phyloP scores from a whole-genome alignment of 805 yeast species.

The Priceomyces melissophilus region DNA sequence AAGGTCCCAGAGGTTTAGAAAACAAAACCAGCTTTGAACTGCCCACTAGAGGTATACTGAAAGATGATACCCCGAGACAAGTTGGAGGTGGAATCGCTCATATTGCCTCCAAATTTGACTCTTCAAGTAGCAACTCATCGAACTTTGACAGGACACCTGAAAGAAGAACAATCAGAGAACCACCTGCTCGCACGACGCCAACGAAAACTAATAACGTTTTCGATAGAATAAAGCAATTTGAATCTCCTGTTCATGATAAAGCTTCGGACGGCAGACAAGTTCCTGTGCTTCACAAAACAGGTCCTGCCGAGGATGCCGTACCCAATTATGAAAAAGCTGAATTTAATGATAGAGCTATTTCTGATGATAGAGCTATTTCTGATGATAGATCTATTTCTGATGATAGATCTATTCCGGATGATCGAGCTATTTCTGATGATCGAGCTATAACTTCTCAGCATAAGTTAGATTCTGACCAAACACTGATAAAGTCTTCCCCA shows the following conservation, averaged over 20 bases:
- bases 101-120: slow-evolving; percentile 24
- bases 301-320: background rate
- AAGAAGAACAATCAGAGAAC: slow-evolving; percentile 11
- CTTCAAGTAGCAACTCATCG: slow-evolving; percentile 6
- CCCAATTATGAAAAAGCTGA: too few species aligned
- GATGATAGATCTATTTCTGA: background rate
- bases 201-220: slow-evolving; percentile 19
- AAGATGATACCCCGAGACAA: background rate
- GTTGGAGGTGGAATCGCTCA: slow-evolving; percentile 11
- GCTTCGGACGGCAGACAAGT: too few species aligned
- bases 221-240: slow-evolving; percentile 37
- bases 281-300: background rate
- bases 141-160: slow-evolving; percentile 6
- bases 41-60: too few species aligned
- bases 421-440: background rate
- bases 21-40: too few species aligned
- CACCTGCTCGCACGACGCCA: slow-evolving; percentile 20
- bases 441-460: background rate
- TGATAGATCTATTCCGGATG: background rate
- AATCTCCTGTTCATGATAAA: slow-evolving; percentile 17
- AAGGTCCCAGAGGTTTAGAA: too few species aligned
- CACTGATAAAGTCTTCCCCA: too few species aligned
- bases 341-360: too few species aligned
- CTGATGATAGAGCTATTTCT: too few species aligned
- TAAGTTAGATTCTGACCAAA: too few species aligned